These are phyloP conservation scores for Xerocomus amazonicus DNA, from an alignment of 1,284 basidiomycete species.

Conservation along the genomic window DNA sequence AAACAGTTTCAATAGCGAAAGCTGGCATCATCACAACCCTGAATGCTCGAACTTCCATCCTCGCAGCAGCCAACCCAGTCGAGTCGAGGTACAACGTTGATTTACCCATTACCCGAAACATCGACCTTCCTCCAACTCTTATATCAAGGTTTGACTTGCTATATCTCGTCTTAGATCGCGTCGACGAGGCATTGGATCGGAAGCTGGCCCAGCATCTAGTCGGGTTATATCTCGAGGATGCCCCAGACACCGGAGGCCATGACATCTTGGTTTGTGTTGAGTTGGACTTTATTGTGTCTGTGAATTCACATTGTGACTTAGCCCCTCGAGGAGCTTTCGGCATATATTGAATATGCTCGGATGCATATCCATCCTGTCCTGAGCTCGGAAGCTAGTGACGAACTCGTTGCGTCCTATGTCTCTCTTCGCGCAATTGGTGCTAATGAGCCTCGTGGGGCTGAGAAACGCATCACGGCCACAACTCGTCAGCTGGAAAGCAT, in stretches of 20 bases:
- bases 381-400: slow-evolving; percentile 80
- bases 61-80: slow-evolving; percentile 96
- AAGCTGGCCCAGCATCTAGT: slow-evolving; percentile 92
- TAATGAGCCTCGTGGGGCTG: slow-evolving; percentile 75
- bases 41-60: slow-evolving; percentile 94
- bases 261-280: slow-evolving; percentile 72
- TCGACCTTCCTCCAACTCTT: slow-evolving; percentile 94
- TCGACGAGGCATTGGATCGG: slow-evolving; percentile 89
- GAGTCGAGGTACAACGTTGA: slow-evolving; percentile 93
- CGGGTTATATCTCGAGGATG: slow-evolving; percentile 90
- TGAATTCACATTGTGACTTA: slow-evolving; percentile 31
- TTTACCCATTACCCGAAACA: slow-evolving; percentile 82
- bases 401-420: slow-evolving; percentile 88
- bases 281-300: neutral
- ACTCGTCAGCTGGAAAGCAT: slow-evolving; percentile 96
- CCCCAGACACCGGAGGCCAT: slow-evolving; percentile 53
- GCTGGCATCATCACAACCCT: slow-evolving; percentile 98
- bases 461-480: slow-evolving; percentile 96
- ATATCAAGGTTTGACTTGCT: slow-evolving; percentile 97
- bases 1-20: slow-evolving; percentile 99
- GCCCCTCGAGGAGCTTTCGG: slow-evolving; percentile 87
- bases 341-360: slow-evolving; percentile 93
- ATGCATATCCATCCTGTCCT: slow-evolving; percentile 88
- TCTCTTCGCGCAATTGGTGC: slow-evolving; percentile 91
- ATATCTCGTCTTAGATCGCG: slow-evolving; percentile 95